Evolutionary conservation across 352 stramenopile species (phyloP), one percentile per base, ranked within the genome.

Genomic region (Thalassiosira ordinaria): DNA sequence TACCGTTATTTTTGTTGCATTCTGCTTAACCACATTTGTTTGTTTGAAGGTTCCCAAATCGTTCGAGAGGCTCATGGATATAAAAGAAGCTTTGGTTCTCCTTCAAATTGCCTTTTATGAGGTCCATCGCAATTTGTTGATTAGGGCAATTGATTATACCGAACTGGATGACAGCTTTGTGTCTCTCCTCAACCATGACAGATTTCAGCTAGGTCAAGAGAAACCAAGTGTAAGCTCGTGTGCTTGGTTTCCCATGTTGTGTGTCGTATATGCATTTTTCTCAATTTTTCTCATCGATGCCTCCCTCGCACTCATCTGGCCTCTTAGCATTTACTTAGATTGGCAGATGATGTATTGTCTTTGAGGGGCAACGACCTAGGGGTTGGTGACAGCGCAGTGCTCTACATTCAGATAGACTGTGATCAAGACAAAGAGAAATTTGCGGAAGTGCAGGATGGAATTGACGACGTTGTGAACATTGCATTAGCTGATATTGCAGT

Each of bases 381-480:
- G 1, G 56, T 78, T 41, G 73, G 73, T 7, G 73, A 82, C 67
- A 69, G 39, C 24, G 29, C 55, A 6, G 51, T 44, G 24, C 33
- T 82, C 9, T 82, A 62, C 29, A 18, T 82, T 46, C 73, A 82
- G 39, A 60, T 65, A 33, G 70, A 79, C 22, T 65, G 70, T 35
- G 46, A 5, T 46, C 35, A 33, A 60, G n/a, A 51, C 37, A 27
- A 35, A 51, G 59, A 68, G n/a, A 5, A 20, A 39, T 65, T 75
- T 68, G 37, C 37, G 11, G 33, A 51, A 64, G 24, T 65, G 33
- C 16, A 35, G 35, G 59, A 56, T n/a, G 41, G 24, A 7, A 16
- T 72, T 3, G 16, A 2, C 1, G 3, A 53, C 20, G 16, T 24
- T 72, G 27, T 72, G 26, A 18, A 0, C 1, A 29, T 6, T 14